Percentiles rank a stretch among this genome's conserved stretches.
Conservation (phyloP, 768 basidiomycete genomes). For the Psilocybe azurescens region DNA sequence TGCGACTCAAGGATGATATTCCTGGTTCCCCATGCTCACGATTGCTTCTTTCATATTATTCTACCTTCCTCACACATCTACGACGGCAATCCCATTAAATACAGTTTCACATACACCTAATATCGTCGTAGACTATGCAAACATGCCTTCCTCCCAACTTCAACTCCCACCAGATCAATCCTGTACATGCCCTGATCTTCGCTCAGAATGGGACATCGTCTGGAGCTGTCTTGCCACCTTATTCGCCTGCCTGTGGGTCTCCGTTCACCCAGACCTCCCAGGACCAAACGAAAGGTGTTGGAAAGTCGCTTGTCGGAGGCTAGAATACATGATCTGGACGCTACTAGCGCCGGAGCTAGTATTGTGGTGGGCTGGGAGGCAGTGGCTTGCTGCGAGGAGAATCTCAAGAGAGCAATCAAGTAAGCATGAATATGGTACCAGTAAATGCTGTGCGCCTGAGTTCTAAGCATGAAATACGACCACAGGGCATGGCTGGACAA, state of each 20-base stretch:
- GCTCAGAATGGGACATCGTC: background rate
- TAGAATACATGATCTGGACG: constrained; percentile 3
- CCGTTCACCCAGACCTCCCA: constrained; percentile 8
- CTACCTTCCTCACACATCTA: no score
- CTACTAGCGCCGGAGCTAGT: constrained; percentile 1
- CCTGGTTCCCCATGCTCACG: no score
- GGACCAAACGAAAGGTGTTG: background rate
- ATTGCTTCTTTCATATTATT: no score
- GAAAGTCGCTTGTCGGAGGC: background rate
- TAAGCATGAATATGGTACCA: background rate
- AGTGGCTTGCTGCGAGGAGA: background rate
- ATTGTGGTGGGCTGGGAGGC: constrained; percentile 2
- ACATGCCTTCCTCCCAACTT: no score
- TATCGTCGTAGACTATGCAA: no score
- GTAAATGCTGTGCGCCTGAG: no score
- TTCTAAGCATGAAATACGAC: no score
- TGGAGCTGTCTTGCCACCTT: constrained; percentile 3
- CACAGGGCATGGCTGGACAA: constrained; percentile 4
- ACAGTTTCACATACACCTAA: no score
- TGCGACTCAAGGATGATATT: no score
- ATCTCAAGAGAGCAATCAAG: background rate
- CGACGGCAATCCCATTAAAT: no score
- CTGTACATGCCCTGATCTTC: background rate
- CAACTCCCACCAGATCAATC: no score
- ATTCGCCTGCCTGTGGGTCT: constrained; percentile 3